Evolutionary conservation across 345 rosid species (phyloP).

Genomic region (Jatropha curcas): DNA sequence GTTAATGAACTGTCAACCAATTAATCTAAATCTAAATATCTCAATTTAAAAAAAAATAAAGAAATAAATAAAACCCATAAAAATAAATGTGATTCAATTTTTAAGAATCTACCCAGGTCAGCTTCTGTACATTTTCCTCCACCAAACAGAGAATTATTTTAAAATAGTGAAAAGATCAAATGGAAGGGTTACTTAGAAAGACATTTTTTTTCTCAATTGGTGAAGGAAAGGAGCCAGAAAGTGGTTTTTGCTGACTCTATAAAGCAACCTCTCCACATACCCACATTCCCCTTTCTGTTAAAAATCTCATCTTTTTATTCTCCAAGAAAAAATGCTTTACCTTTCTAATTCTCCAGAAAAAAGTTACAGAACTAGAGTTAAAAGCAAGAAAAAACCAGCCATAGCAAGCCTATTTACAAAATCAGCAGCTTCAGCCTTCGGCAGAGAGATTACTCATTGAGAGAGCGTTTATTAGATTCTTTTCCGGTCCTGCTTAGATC

Average conservation of each 20-base stretch:
- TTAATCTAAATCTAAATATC: constrained; percentile 19
- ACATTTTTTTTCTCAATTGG: constrained; percentile 9
- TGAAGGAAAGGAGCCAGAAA: constrained; percentile 19
- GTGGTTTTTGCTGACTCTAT: constrained; percentile 42
- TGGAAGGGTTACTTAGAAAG: constrained; percentile 12
- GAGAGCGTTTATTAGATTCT: background rate
- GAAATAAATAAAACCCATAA: constrained; percentile 1
- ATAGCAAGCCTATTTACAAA: background rate
- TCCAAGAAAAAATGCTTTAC: background rate
- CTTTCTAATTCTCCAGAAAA: background rate
- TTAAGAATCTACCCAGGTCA: constrained; percentile 20
- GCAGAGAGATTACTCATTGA: background rate
- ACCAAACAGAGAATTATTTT: constrained; percentile 19
- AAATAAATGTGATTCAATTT: constrained; percentile 4
- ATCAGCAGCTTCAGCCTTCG: background rate
- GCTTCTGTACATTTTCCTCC: constrained; percentile 36
- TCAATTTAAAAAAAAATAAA: too few species aligned
- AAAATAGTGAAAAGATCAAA: background rate
- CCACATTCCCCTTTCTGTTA: constrained; percentile 32
- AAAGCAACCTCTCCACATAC: constrained; percentile 35
- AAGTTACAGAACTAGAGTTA: constrained; percentile 4
- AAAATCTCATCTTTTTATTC: constrained; percentile 16
- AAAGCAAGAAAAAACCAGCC: background rate
- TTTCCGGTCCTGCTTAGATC: background rate
- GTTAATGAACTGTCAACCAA: constrained; percentile 62